These are phyloP conservation scores for Dictyostelium capitatum DNA, from an alignment of 78 protist genomes.

Conservation along the genomic window DNA sequence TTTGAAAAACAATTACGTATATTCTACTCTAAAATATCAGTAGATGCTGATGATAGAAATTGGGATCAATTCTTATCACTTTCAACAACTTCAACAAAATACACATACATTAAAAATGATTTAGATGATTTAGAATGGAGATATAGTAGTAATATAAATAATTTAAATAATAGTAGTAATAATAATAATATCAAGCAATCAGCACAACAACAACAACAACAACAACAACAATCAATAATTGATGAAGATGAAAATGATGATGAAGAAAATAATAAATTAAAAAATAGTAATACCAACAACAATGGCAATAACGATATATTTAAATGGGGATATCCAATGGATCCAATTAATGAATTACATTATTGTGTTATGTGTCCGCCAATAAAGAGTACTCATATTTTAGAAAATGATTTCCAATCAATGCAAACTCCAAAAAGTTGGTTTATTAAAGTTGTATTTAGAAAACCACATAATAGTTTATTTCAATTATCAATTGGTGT, in stretches of 20 bases:
- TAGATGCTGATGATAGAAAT: conserved; percentile 65
- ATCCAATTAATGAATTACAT: conserved; percentile 68
- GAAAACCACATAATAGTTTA: conserved; percentile 48
- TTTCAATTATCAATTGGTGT: conserved; percentile 39
- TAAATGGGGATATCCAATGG: conserved; percentile 82
- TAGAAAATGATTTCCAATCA: conserved; percentile 40
- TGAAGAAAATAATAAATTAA: conserved; percentile 32
- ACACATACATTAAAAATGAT: conserved; percentile 49
- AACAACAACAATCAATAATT: neutral
- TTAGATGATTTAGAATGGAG: conserved; percentile 61
- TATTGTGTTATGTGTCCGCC: conserved; percentile 78
- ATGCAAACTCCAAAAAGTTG: conserved; percentile 71
- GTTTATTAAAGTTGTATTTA: conserved; percentile 52
- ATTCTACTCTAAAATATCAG: conserved; percentile 53
- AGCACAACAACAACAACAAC: neutral
- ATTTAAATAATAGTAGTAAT: neutral
- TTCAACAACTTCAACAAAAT: conserved; percentile 63
- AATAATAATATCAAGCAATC: neutral
- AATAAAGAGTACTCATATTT: conserved; percentile 38
- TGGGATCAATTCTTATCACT: conserved; percentile 73
- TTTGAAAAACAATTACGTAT: conserved; percentile 67
- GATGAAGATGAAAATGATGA: conserved; percentile 15
- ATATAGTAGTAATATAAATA: neutral
- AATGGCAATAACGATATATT: neutral
- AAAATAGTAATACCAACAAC: neutral